Evolutionary conservation across 306 rosid genomes (phyloP), one percentile per base, ranked within the genome.

Genomic region (Biancaea sappan): DNA sequence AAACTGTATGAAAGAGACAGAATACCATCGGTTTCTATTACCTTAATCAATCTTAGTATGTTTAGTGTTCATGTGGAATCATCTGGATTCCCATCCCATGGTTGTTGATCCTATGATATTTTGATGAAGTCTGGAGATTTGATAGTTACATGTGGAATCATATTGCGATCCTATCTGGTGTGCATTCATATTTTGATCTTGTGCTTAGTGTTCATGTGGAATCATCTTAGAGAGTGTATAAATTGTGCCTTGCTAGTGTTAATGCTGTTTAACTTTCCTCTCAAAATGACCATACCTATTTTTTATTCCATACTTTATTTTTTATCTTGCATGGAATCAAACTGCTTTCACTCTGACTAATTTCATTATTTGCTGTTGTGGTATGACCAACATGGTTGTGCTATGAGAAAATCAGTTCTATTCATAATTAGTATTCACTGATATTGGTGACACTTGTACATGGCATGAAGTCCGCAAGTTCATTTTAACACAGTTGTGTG

Each of bases 211-310:
- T n/a, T n/a, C n/a, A n/a, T n/a, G n/a, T 71, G 61, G 60, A 75
- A 52, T 35, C 44, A 37, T 62, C 62, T 69, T 22, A 31, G 35
- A 40, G 38, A 43, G 73, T 18, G 58, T 54, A 26, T 67, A 68
- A 40, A 31, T 67, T 74, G 63, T 9, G 56, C 80, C 73, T 50
- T 60, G 47, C 16, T 69, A 59, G 11, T 78, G 32, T 77, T 60
- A 26, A 52, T 22, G n/a, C 13, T 48, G 46, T 76, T 44, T 14
- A 57, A 32, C 53, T 38, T 64, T 64, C 40, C 44, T 18, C 10
- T 50, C 65, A 77, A 38, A 69, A 60, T 50, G 76, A 26, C 46
- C 56, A 50, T 77, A 57, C 63, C 56, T 22, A 4, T 59, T 58
- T 69, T 66, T 77, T 58, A 58, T 69, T 46, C 18, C 19, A 46